Conservation (phyloP, 176 grass and related monocot genomes). For the Juncus inflexus region DNA sequence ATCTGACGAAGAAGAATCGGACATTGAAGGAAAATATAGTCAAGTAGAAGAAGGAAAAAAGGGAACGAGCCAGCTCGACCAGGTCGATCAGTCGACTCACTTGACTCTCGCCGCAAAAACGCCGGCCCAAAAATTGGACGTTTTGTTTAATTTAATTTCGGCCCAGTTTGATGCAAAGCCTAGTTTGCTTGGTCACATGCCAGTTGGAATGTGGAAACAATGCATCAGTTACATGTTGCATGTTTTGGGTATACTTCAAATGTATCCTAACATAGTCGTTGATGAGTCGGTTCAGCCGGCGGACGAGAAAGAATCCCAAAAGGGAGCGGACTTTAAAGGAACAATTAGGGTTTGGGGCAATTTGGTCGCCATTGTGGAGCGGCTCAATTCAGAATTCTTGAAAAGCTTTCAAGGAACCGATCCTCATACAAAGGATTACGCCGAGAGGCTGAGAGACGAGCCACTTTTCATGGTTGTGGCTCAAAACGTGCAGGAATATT, state of each 20-base stretch:
- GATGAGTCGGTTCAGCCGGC: conserved; percentile 53
- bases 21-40: conserved; percentile 5
- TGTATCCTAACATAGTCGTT: conserved; percentile 73
- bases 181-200: conserved; percentile 83
- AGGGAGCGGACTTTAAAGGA: conserved; percentile 58
- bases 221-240: conserved; percentile 68
- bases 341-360: conserved; percentile 59
- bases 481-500: too few species aligned
- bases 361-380: conserved; percentile 68
- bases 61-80: conserved; percentile 66
- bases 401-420: conserved; percentile 67
- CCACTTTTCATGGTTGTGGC: conserved; percentile 75
- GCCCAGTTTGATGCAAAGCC: conserved; percentile 87
- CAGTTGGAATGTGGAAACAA: conserved; percentile 70
- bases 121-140: conserved; percentile 77
- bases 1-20: conserved; percentile 12
- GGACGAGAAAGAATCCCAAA: conserved; percentile 75
- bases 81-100: conserved; percentile 70
- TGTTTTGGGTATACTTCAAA: conserved; percentile 69
- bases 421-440: conserved; percentile 75
- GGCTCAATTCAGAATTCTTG: conserved; percentile 69
- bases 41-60: conserved; percentile 39
- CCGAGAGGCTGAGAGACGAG: conserved; percentile 76
- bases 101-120: conserved; percentile 82
- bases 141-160: conserved; percentile 75